Conservation (phyloP, 768 basidiomycete genomes). For the Hortiboletus campestris region DNA sequence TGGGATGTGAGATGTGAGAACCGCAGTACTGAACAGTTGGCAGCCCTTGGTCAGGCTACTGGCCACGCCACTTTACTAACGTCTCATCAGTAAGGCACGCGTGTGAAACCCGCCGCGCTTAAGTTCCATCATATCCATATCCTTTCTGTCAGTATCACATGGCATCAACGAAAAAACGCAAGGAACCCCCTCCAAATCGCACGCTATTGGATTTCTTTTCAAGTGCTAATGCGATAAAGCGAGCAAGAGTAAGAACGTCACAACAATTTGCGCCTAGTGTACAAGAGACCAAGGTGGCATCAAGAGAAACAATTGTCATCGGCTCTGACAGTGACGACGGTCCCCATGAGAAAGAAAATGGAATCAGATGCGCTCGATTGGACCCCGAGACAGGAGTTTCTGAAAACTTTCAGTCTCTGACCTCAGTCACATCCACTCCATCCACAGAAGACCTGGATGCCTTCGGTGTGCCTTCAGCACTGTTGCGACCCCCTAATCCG, state of each 20-base stretch:
- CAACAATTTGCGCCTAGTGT: not conserved
- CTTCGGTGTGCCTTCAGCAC: slow-evolving; percentile 28
- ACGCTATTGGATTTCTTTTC: slow-evolving; percentile 51
- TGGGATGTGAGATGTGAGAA: too few species aligned
- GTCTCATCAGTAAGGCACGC: too few species aligned
- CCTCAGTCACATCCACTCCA: not conserved
- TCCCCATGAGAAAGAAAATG: not conserved
- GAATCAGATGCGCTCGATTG: not conserved
- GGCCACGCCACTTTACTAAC: too few species aligned
- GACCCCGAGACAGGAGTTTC: not conserved
- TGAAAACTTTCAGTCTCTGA: not conserved
- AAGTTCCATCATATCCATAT: not conserved
- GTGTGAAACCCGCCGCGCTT: too few species aligned
- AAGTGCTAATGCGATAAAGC: slow-evolving; percentile 21
- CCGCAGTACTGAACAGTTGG: too few species aligned
- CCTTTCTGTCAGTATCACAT: slow-evolving; percentile 25
- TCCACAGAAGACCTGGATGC: not conserved
- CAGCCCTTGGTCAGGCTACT: too few species aligned
- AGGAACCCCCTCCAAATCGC: slow-evolving; percentile 28
- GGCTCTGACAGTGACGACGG: slow-evolving; percentile 57
- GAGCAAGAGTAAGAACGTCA: slow-evolving; percentile 13
- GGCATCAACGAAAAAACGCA: slow-evolving; percentile 39
- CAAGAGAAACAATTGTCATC: slow-evolving; percentile 54
- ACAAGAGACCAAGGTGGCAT: not conserved
- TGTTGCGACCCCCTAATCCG: slow-evolving; percentile 13